A percentile compares a stretch with the other conserved stretches of the same genome.
These are phyloP conservation scores for Candida michaelii DNA, from an alignment of 805 yeast genomes.

Conservation along the genomic window DNA sequence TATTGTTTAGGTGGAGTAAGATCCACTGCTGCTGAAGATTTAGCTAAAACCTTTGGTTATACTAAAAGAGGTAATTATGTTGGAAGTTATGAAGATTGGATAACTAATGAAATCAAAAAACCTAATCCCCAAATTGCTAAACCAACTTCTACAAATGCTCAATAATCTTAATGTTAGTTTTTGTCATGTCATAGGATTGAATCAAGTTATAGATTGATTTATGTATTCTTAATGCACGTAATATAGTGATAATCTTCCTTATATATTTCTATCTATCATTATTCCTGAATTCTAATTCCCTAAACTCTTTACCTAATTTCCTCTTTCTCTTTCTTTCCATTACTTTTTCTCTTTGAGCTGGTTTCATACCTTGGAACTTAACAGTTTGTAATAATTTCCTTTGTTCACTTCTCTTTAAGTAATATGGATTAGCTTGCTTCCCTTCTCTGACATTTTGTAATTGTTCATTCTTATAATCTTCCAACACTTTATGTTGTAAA, in stretches of 20 bases:
- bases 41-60: constrained; percentile 90
- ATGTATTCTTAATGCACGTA: constrained; percentile 3
- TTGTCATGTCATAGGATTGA: constrained; percentile 5
- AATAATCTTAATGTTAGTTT: constrained; percentile 1
- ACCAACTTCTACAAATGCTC: not conserved
- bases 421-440: constrained; percentile 52
- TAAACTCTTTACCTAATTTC: constrained; percentile 79
- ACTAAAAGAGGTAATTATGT: constrained; percentile 77
- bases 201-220: constrained; percentile 7
- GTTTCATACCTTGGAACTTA: constrained; percentile 72
- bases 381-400: constrained; percentile 74
- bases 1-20: constrained; percentile 94
- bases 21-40: constrained; percentile 84
- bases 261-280: not conserved
- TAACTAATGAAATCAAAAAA: constrained; percentile 30
- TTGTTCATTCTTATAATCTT: constrained; percentile 56
- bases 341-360: constrained; percentile 72
- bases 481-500: constrained; percentile 63
- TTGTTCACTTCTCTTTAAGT: constrained; percentile 67
- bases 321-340: constrained; percentile 87
- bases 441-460: constrained; percentile 46
- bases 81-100: constrained; percentile 91
- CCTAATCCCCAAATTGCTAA: constrained; percentile 6
- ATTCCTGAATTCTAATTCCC: constrained; percentile 40
- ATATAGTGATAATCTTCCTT: not conserved